These are phyloP conservation scores for Candida freyschussii DNA, from an alignment of 1,139 yeast genomes.

Conservation along the genomic window DNA sequence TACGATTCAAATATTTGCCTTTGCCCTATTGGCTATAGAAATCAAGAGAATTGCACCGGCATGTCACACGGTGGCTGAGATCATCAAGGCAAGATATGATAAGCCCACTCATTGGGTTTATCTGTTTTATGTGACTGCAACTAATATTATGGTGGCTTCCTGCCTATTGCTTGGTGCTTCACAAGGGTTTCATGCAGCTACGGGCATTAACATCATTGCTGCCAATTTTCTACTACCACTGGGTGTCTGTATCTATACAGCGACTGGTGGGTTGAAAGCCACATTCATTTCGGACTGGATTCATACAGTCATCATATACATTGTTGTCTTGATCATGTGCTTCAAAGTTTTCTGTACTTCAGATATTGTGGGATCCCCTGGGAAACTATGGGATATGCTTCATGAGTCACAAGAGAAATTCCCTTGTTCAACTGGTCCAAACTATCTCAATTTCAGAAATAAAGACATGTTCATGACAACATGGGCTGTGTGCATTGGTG, in stretches of 20 bases:
- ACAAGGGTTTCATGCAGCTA: conserved; percentile 38
- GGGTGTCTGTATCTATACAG: conserved; percentile 48
- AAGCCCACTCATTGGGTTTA: conserved; percentile 33
- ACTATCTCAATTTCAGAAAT: conserved; percentile 9
- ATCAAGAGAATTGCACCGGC: conserved; percentile 54
- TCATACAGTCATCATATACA: conserved; percentile 40
- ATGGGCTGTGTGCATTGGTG: conserved; percentile 33
- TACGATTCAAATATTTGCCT: conserved; percentile 19
- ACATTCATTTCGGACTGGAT: conserved; percentile 43
- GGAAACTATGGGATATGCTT: conserved; percentile 33
- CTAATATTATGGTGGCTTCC: conserved; percentile 34
- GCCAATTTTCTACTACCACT: conserved; percentile 47
- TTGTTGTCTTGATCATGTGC: conserved; percentile 31
- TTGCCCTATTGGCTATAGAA: conserved; percentile 38
- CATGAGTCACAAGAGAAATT: conserved; percentile 26
- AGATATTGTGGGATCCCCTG: conserved; percentile 33
- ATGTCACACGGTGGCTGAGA: conserved; percentile 55
- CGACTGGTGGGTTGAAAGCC: conserved; percentile 49
- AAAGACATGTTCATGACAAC: conserved; percentile 16
- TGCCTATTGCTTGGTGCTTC: conserved; percentile 42
- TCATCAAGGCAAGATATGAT: conserved; percentile 49
- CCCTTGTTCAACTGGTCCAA: conserved; percentile 22
- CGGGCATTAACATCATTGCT: conserved; percentile 47
- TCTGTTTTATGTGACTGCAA: conserved; percentile 32
- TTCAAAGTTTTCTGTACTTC: conserved; percentile 32